These are phyloP conservation scores for Rubus parviflorus DNA, from an alignment of 306 rosid genomes.

Conservation along the genomic window DNA sequence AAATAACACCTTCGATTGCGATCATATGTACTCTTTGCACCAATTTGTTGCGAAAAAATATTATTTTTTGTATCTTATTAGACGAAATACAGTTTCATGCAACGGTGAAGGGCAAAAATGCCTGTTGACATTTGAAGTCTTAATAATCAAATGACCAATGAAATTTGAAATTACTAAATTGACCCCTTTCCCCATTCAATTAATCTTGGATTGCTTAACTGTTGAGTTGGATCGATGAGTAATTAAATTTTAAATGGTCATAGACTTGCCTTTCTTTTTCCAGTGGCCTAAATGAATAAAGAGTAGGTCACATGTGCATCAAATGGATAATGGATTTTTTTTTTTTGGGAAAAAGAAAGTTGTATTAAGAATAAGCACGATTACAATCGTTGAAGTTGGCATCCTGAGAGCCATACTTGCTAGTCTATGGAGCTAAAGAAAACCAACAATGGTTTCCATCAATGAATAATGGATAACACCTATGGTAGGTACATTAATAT, in stretches of 20 bases:
- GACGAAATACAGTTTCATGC: neutral
- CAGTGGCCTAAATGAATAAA: slow-evolving; percentile 9
- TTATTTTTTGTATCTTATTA: no score
- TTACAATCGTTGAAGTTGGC: no score
- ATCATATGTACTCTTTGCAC: no score
- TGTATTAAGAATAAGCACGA: no score
- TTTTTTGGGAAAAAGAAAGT: no score
- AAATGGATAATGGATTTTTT: neutral
- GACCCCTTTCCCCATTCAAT: neutral
- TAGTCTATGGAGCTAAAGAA: no score
- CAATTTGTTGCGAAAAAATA: no score
- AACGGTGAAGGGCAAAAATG: neutral
- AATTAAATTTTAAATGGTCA: neutral
- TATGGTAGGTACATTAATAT: neutral
- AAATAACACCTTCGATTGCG: no score
- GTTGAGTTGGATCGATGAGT: neutral
- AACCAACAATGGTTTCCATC: no score
- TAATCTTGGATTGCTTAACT: neutral
- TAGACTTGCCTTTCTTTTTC: neutral
- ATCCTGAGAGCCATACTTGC: no score
- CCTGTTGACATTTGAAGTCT: neutral
- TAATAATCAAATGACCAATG: neutral
- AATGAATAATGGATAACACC: neutral
- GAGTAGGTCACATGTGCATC: slow-evolving; percentile 24
- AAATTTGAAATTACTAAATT: no score